Base-by-base conservation (phyloP, 305 asterid species). In the Solanum hybrid region DNA sequence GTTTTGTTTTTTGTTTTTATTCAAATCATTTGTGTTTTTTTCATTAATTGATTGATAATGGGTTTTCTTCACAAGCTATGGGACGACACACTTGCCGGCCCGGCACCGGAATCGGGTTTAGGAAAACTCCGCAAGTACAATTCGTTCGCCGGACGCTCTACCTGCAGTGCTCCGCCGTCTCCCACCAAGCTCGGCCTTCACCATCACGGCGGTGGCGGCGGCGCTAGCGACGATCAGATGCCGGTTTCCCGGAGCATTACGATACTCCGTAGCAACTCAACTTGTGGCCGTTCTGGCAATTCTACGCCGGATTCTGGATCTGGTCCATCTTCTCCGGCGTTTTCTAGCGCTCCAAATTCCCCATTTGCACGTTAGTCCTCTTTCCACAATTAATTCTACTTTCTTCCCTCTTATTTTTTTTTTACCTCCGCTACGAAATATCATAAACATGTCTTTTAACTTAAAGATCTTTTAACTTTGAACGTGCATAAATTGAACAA, bases 21-120 rank as follows among this genome's bases (percentile, higher is more conserved):
- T 78, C 31, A 38, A 15, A 24, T 79, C 66, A 79, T 79, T n/a
- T 66, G 29, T 79, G 66, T 56, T 24, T 42, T 45, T 14, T 40
- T 13, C 0, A 42, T 84, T n/a, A 84, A n/a, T 76, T 4, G 26
- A 45, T 29, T 24, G 72, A 69, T 87, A 34, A 95, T 95, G 98
- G 96, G 96, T 89, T 94, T 95, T 85, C 94, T 95, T 45, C 90
- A 95, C 93, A 94, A 93, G 89, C 92, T 95, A 5, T 95, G 98
- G 98, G 98, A 95, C 86, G 98, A 95, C 10, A 95, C 97, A 24
- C 91, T 95, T 2, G 98, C 98, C 35, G 97, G 97, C 2, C 97
- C 98, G 2, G 36, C 96, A 14, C 98, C 98, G 2, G 96, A 95
- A 2, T 92, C 95, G 35, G 98, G 98, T 78, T 92, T 95, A 3